These are phyloP conservation scores for Colletotrichum lupini DNA, from an alignment of 2,329 filamentous ascomycete genomes.

Conservation along the genomic window DNA sequence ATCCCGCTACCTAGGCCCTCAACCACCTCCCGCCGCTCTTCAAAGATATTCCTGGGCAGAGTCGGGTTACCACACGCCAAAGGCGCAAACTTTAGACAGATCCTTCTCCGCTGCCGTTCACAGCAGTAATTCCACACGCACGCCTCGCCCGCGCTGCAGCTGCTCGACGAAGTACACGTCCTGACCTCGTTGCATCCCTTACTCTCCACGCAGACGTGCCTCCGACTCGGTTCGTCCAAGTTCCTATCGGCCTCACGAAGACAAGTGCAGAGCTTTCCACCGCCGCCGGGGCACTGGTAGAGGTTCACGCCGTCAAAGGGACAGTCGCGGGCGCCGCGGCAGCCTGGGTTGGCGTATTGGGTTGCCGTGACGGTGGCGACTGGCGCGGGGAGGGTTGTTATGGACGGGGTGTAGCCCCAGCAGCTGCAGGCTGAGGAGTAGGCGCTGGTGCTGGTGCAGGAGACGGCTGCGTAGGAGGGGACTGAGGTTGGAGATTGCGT, in stretches of 20 bases:
- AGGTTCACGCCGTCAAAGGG: slow-evolving; percentile 13
- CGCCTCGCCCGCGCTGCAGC: slow-evolving; percentile 13
- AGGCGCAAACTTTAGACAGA: slow-evolving; percentile 22
- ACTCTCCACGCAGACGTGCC: slow-evolving; percentile 17
- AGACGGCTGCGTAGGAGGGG: slow-evolving; percentile 41
- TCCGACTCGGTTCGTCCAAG: background rate
- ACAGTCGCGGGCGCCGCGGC: background rate
- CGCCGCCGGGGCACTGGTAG: slow-evolving; percentile 9
- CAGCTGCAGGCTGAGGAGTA: slow-evolving; percentile 57
- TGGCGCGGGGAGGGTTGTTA: slow-evolving; percentile 49
- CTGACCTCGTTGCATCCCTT: background rate
- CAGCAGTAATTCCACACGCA: slow-evolving; percentile 26
- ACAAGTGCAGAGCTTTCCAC: slow-evolving; percentile 8
- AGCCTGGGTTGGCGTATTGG: slow-evolving; percentile 11
- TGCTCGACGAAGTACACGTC: background rate
- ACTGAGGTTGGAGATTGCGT: background rate
- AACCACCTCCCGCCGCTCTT: background rate
- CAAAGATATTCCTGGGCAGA: background rate
- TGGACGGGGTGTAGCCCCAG: slow-evolving; percentile 52
- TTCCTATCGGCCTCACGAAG: background rate
- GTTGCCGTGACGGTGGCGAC: slow-evolving; percentile 54
- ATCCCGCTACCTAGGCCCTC: background rate
- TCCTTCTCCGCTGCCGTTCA: background rate
- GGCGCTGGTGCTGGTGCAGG: slow-evolving; percentile 47
- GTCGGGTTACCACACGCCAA: background rate